These are phyloP conservation scores for Scortechinia acanthostroma DNA, from an alignment of 2,329 filamentous ascomycete species.

Conservation along the genomic window DNA sequence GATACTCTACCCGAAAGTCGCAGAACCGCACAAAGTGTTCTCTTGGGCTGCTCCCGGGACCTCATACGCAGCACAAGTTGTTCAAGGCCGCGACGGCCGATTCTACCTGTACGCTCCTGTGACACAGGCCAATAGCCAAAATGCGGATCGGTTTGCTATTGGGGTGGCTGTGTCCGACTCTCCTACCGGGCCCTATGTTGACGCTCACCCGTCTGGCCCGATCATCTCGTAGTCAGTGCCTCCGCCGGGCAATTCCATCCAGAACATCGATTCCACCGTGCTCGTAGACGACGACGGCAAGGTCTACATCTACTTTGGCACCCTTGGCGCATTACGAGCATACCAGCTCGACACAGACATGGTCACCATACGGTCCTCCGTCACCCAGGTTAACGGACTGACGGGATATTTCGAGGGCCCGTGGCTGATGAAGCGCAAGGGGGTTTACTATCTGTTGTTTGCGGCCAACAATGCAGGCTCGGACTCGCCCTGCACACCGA, in stretches of 20 bases:
- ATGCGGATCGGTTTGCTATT: too few species aligned
- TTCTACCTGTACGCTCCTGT: too few species aligned
- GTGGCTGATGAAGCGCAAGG: too few species aligned
- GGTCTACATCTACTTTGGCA: constrained; percentile 27
- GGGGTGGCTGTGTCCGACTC: constrained; percentile 20
- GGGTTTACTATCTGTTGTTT: too few species aligned
- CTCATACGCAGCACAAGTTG: too few species aligned
- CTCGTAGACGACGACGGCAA: constrained; percentile 23
- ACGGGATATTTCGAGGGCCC: constrained; percentile 26
- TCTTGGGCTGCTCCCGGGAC: too few species aligned
- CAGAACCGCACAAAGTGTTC: too few species aligned
- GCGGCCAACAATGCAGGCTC: too few species aligned
- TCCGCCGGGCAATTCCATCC: constrained; percentile 19
- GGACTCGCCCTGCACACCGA: too few species aligned
- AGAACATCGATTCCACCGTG: constrained; percentile 29
- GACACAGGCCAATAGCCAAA: too few species aligned
- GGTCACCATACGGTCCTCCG: constrained; percentile 17
- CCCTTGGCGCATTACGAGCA: constrained; percentile 21
- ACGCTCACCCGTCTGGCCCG: constrained; percentile 21
- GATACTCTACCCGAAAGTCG: too few species aligned
- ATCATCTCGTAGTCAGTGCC: constrained; percentile 24
- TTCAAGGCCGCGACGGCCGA: too few species aligned
- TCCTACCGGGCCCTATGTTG: constrained; percentile 21
- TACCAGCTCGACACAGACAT: constrained; percentile 24
- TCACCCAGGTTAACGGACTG: constrained; percentile 13